phyloP scores from a whole-genome alignment of 306 rosid species.

The Lathyrus aphaca region DNA sequence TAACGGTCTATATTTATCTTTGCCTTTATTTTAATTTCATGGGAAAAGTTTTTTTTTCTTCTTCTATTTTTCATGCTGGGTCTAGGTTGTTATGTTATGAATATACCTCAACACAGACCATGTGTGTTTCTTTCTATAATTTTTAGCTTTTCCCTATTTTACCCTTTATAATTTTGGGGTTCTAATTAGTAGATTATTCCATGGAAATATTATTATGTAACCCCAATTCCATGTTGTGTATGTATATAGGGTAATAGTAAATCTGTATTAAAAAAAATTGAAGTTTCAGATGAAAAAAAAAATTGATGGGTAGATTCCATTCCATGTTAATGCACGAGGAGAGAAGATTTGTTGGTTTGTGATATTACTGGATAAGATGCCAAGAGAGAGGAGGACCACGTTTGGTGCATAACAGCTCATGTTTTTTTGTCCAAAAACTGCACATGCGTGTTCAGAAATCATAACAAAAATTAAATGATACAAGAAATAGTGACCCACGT shows the following conservation, averaged over 20 bases:
- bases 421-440: slow-evolving; percentile 16
- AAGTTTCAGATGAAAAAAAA: no score
- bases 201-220: no score
- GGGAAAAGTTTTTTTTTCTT: slow-evolving; percentile 33
- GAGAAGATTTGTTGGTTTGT: slow-evolving; percentile 18
- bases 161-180: not conserved
- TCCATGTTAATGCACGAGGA: not conserved
- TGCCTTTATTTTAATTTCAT: not conserved
- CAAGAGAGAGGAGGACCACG: slow-evolving; percentile 30
- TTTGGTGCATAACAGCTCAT: slow-evolving; percentile 40
- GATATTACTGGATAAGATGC: not conserved
- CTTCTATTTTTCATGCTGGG: slow-evolving; percentile 39
- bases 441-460: slow-evolving; percentile 37
- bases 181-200: slow-evolving; percentile 19
- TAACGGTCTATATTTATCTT: slow-evolving; percentile 32
- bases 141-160: slow-evolving; percentile 28
- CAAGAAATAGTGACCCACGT: no score
- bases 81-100: not conserved
- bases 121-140: slow-evolving; percentile 10
- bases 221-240: no score
- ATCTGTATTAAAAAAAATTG: no score
- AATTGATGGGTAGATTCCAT: no score
- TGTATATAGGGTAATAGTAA: no score
- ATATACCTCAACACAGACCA: slow-evolving; percentile 15
- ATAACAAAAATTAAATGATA: no score